Evolutionary conservation across 371 early-diverging fungal species (phyloP).

Genomic region (Catenaria anguillulae): DNA sequence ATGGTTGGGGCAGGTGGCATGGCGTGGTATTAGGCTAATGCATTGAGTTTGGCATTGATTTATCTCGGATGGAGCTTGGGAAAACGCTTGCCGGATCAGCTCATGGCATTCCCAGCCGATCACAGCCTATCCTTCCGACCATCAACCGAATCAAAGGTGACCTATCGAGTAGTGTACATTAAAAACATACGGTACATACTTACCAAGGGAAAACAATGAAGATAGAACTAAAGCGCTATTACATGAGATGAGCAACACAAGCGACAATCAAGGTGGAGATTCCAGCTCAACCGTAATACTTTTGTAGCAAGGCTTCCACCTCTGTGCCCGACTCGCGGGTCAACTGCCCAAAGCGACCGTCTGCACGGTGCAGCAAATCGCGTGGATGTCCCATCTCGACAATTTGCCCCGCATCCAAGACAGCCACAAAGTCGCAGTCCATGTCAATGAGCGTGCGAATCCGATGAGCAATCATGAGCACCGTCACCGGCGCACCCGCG

Average conservation of each 20-base stretch:
- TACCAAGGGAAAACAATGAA: no score
- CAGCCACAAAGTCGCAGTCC: conserved; percentile 29
- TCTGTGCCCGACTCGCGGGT: neutral
- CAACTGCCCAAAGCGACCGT: neutral
- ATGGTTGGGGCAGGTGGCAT: no score
- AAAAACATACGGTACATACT: no score
- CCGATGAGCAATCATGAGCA: conserved; percentile 7
- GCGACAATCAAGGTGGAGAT: no score
- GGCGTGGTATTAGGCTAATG: neutral
- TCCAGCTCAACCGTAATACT: neutral
- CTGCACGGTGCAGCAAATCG: neutral
- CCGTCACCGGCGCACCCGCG: neutral
- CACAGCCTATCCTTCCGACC: no score
- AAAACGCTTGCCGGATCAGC: no score
- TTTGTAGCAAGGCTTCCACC: neutral
- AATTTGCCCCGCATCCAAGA: neutral
- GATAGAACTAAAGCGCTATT: no score
- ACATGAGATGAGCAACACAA: no score
- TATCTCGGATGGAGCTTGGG: neutral
- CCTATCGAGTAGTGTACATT: no score
- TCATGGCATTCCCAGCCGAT: no score
- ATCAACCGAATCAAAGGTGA: no score
- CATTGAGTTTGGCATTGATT: no score
- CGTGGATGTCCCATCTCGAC: neutral
- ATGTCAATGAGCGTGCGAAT: conserved; percentile 18